Base-by-base conservation (phyloP, 176 grass and related monocot genomes). In the Guadua angustifolia region DNA sequence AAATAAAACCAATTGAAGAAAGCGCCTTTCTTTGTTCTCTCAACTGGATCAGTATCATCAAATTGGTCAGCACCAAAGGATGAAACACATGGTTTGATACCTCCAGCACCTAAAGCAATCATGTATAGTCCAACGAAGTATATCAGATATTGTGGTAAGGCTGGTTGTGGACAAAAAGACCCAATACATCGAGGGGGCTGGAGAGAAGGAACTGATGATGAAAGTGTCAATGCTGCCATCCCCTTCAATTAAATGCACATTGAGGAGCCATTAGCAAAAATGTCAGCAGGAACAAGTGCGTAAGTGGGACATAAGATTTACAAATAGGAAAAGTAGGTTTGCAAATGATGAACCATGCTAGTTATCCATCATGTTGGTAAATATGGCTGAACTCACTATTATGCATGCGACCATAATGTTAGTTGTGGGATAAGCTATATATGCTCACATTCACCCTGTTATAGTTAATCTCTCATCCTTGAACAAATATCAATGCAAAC, bases 1-100 rank as follows among this genome's bases (percentile, higher is more conserved):
- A 98, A 87, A 86, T 90, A 98, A 79, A 94, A 94, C 87, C 89
- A 94, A 83, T 92, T 94, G 79, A 94, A 94, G 78, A 94, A 94
- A 74, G 92, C 86, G 11, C 92, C 92, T 77, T 94, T 94, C 79
- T 85, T 91, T 63, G 82, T 77, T 89, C 88, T 86, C 78, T 94
- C 92, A 73, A 77, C 33, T 42, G 87, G 78, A 88, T 94, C 92
- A 21, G 77, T 94, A 46, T 94, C 88, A 83, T 94, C 92, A 84
- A 94, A 94, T 73, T 94, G 92, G 74, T 94, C 92, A 29, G 89
- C 89, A 59, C 92, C 92, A 76, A 94, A 94, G 44, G 92, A 89
- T 71, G 92, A 94, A 66, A 94, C 92, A 88, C 92, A 94, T 45
- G 92, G 92, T 77, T 94, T 94, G 38, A 94, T 94, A 82, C 92